Evolutionary conservation across 2,329 filamentous ascomycete genomes (phyloP), one percentile per base, ranked within the genome.

Genomic region (Calonectria fujianensis): DNA sequence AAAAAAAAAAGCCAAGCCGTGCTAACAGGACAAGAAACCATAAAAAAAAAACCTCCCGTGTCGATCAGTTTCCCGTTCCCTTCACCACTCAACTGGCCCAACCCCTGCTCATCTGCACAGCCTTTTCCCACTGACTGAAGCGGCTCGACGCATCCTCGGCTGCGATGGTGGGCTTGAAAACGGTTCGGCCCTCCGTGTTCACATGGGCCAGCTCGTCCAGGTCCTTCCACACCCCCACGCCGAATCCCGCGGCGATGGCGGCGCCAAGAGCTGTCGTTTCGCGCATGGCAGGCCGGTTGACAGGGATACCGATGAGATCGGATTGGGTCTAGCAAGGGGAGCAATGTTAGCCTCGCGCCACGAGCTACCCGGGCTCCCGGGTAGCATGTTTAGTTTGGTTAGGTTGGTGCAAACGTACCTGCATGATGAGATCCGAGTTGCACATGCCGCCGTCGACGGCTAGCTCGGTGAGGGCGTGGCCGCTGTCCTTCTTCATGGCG

Each of bases 371-470:
- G 32, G 41, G 20, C 7, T 9, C 1, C 18, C 41, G 18, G 41
- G 41, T 48, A 48, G 41, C 8, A 48, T 24, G 20, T 48, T 48
- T 20, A 45, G 18, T 9, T 10, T 1, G 18, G 7, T 20, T 35
- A 48, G 16, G 50, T 32, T 32, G 4, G 9, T 32, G 9, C 5
- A 32, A 74, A 83, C 83, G 68, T 79, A 84, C 83, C 90, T 91
- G 94, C 94, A 96, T 96, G 85, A 93, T 94, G 71, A 96, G 89
- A 82, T 94, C 92, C 13, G 93, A 94, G 82, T 95, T 95, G 82
- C 91, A 94, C 94, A 96, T 95, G 81, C 94, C 94, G 74, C 94
- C 94, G 81, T 96, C 94, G n/a, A 96, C 94, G 45, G 93, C 92
- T n/a, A 96, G 88, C 83, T 94, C 92, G 41, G 90, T 89, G 65